A percentile compares a stretch with the other conserved stretches of the same genome.
Evolutionary conservation across 352 stramenopile species (phyloP).

Genomic region (Pseudoperonospora humuli): DNA sequence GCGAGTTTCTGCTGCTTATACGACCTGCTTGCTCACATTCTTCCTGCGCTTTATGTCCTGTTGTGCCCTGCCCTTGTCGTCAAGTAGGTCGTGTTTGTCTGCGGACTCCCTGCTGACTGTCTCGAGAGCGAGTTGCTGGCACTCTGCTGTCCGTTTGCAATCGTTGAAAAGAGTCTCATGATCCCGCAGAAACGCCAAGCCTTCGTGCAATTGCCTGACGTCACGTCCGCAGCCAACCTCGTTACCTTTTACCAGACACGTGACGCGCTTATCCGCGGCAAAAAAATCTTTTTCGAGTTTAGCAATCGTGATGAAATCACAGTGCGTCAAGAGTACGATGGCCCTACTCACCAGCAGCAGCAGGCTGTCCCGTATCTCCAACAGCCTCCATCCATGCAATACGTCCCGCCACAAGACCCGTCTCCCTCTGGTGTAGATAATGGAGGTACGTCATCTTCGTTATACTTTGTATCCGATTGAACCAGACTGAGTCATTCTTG

Average conservation of each 20-base stretch:
- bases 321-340: slow-evolving; percentile 22
- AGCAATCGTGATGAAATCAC: slow-evolving; percentile 64
- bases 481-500: slow-evolving; percentile 1
- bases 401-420: slow-evolving; percentile 13
- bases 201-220: slow-evolving; percentile 73
- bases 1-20: not conserved
- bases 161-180: slow-evolving; percentile 73
- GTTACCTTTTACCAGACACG: slow-evolving; percentile 73
- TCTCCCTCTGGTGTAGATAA: slow-evolving; percentile 5
- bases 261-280: slow-evolving; percentile 65
- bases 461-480: not conserved
- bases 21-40: slow-evolving; percentile 13
- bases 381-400: slow-evolving; percentile 18
- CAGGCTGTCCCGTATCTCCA: slow-evolving; percentile 19
- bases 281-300: slow-evolving; percentile 76
- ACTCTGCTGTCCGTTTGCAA: slow-evolving; percentile 71
- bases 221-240: slow-evolving; percentile 53
- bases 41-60: slow-evolving; percentile 17
- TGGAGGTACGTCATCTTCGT: slow-evolving; percentile 9
- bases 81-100: slow-evolving; percentile 69
- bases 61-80: slow-evolving; percentile 18
- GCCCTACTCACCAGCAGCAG: slow-evolving; percentile 23
- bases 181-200: slow-evolving; percentile 69
- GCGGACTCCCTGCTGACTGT: slow-evolving; percentile 61
- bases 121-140: slow-evolving; percentile 78